Evolutionary conservation across 202 grass and related monocot genomes (phyloP).

Genomic region (Schoenoplectus triqueter): DNA sequence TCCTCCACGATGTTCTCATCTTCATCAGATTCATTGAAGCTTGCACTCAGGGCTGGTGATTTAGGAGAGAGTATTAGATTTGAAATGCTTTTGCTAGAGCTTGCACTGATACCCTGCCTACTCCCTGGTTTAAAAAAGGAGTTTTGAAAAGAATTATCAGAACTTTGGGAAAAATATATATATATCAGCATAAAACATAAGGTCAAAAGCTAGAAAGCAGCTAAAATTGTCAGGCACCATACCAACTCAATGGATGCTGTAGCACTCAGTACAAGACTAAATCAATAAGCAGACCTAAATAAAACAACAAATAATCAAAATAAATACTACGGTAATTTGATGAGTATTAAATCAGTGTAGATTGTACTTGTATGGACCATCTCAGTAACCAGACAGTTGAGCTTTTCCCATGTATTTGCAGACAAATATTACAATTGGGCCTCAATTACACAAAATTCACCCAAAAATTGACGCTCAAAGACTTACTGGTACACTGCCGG

Average conservation of each 20-base stretch:
- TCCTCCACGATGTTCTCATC: constrained; percentile 62
- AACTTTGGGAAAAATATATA: not conserved
- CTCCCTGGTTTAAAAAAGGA: constrained; percentile 43
- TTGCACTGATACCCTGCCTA: constrained; percentile 50
- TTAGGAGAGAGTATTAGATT: constrained; percentile 63
- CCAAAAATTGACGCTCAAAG: not conserved
- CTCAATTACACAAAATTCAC: constrained; percentile 1
- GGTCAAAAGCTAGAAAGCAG: not conserved
- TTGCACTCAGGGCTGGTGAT: constrained; percentile 62
- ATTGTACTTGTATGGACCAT: not conserved
- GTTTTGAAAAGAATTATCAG: not conserved
- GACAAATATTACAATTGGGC: not conserved
- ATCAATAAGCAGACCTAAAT: constrained; percentile 19
- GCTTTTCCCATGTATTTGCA: not conserved
- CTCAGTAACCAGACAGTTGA: constrained; percentile 1
- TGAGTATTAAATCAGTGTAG: not conserved
- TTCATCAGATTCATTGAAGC: constrained; percentile 72
- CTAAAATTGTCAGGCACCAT: not conserved
- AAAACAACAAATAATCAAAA: constrained; percentile 4
- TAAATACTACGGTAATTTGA: not conserved
- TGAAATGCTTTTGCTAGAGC: constrained; percentile 62
- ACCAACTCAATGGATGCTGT: not conserved
- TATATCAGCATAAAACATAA: not conserved
- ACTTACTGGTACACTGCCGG: not conserved
- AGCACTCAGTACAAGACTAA: not conserved